A percentile compares a stretch with the other conserved stretches of the same genome.
Conservation (phyloP, 2,329 filamentous ascomycete genomes). For the Penicillium concentricum region DNA sequence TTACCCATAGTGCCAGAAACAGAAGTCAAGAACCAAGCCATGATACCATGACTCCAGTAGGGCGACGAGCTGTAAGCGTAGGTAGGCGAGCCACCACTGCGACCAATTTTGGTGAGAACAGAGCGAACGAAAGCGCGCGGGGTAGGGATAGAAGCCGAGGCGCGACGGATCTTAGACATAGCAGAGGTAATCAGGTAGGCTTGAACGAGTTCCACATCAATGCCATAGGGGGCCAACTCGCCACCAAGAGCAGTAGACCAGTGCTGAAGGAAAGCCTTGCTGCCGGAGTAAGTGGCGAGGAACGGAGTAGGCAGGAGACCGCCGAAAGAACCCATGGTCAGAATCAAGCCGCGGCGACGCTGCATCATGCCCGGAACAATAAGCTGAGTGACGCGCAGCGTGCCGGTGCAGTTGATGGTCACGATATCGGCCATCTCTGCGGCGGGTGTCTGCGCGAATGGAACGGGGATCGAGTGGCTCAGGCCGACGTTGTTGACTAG, state of each 20-base stretch:
- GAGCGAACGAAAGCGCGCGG: constrained; percentile 79
- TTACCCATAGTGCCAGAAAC: constrained; percentile 59
- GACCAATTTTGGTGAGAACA: constrained; percentile 75
- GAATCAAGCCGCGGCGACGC: constrained; percentile 80
- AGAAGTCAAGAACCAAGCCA: constrained; percentile 75
- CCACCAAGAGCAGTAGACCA: constrained; percentile 86
- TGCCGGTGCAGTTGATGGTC: constrained; percentile 91
- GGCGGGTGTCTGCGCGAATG: constrained; percentile 76
- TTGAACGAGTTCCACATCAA: constrained; percentile 88
- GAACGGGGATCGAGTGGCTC: constrained; percentile 87
- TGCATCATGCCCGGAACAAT: constrained; percentile 80
- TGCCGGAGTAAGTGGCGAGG: constrained; percentile 93
- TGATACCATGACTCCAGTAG: constrained; percentile 85
- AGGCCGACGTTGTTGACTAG: constrained; percentile 96
- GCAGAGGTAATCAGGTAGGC: constrained; percentile 92
- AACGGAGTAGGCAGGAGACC: constrained; percentile 89
- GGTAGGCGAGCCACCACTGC: constrained; percentile 71
- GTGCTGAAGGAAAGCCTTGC: constrained; percentile 96
- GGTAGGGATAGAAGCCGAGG: constrained; percentile 74
- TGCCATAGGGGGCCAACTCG: constrained; percentile 75
- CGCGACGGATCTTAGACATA: constrained; percentile 91
- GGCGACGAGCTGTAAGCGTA: constrained; percentile 85
- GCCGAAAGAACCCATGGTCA: constrained; percentile 97
- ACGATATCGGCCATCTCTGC: constrained; percentile 87
- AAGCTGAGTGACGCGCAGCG: constrained; percentile 81